These are phyloP conservation scores for Solanum lycopersicoides DNA, from an alignment of 257 asterid species.

Conservation along the genomic window DNA sequence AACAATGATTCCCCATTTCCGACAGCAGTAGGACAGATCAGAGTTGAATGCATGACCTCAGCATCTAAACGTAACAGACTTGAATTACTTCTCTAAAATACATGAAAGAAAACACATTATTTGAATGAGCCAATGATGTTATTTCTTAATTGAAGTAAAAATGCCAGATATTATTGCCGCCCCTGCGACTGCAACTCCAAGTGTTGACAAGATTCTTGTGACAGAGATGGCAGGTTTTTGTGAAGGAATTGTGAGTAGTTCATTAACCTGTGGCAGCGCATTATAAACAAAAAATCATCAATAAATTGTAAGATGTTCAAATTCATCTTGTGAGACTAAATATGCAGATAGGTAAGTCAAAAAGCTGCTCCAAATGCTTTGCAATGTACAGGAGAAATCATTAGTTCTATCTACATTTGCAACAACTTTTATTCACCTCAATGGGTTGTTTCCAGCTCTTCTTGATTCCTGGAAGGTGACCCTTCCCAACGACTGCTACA, in stretches of 20 bases:
- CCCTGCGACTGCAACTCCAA: slow-evolving; percentile 71
- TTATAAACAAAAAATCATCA: background rate
- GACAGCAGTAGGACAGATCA: background rate
- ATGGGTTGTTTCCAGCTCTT: slow-evolving; percentile 81
- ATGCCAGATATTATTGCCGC: slow-evolving; percentile 55
- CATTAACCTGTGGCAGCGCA: slow-evolving; percentile 33
- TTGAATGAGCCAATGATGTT: background rate
- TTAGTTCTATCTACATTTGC: background rate
- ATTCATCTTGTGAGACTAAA: background rate
- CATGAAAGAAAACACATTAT: background rate
- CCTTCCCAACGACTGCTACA: slow-evolving; percentile 92
- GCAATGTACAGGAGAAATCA: background rate
- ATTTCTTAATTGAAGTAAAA: slow-evolving; percentile 50
- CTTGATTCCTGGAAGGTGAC: slow-evolving; percentile 76
- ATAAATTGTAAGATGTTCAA: background rate
- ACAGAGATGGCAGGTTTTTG: slow-evolving; percentile 20
- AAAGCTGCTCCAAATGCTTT: background rate
- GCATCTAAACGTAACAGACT: background rate
- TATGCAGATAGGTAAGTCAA: background rate
- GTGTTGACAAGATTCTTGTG: slow-evolving; percentile 28
- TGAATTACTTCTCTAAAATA: background rate
- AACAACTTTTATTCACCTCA: slow-evolving; percentile 33
- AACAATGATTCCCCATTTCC: background rate
- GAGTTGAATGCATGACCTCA: background rate
- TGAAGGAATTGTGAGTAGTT: slow-evolving; percentile 40